These are phyloP conservation scores for Penicillium griseofulvum DNA, from an alignment of 2,329 filamentous ascomycete genomes.

Conservation along the genomic window DNA sequence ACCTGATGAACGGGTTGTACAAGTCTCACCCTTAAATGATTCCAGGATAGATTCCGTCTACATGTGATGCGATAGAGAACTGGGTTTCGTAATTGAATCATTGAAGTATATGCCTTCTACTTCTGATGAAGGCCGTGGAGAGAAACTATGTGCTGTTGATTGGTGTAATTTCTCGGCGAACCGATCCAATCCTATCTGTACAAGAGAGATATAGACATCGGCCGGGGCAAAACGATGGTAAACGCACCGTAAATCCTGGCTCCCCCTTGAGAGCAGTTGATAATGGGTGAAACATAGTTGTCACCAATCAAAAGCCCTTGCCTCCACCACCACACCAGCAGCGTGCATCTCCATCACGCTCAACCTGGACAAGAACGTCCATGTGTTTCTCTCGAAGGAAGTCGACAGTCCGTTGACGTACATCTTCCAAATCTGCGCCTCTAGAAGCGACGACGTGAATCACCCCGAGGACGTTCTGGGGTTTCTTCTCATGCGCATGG, in stretches of 20 bases:
- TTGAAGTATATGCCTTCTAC: neutral
- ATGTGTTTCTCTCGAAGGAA: constrained; percentile 71
- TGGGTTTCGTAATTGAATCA: neutral
- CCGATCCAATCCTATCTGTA: constrained; percentile 11
- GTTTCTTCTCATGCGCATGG: constrained; percentile 28
- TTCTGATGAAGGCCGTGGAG: neutral
- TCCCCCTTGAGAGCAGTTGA: neutral
- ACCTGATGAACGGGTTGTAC: constrained; percentile 1
- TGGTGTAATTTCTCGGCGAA: neutral
- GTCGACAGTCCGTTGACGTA: constrained; percentile 70
- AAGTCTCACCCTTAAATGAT: neutral
- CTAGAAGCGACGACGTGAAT: constrained; percentile 80
- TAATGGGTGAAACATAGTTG: neutral
- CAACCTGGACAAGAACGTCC: constrained; percentile 83
- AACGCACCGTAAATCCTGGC: neutral
- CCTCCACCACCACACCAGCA: constrained; percentile 61
- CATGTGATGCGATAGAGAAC: constrained; percentile 1
- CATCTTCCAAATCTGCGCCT: constrained; percentile 74
- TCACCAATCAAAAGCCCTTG: constrained; percentile 21
- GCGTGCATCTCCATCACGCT: constrained; percentile 71
- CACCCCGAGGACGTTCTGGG: constrained; percentile 64
- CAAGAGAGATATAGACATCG: constrained; percentile 4
- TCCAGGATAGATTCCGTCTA: neutral
- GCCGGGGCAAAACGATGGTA: neutral
- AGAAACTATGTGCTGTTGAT: constrained; percentile 7